Evolutionary conservation across 305 asterid species (phyloP).

Genomic region (Rubia peregrina): DNA sequence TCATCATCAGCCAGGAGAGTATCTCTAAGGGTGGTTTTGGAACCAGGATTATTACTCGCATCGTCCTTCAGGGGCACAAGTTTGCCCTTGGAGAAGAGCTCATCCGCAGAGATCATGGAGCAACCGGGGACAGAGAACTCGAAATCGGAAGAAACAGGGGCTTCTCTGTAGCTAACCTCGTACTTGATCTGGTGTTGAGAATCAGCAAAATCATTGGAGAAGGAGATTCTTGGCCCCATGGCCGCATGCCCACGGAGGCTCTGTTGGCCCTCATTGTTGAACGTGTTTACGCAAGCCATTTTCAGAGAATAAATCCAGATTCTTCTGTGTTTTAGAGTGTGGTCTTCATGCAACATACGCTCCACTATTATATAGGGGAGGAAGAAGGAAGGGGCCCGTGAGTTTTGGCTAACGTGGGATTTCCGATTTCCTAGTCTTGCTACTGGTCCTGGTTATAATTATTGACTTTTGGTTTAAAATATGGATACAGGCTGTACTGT

Average conservation of each 20-base stretch:
- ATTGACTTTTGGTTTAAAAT: not conserved
- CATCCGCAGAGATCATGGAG: constrained; percentile 66
- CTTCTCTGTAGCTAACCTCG: constrained; percentile 63
- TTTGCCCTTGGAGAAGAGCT: constrained; percentile 68
- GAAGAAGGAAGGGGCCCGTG: not conserved
- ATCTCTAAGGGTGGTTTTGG: constrained; percentile 47
- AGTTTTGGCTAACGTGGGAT: not conserved
- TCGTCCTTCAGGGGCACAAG: constrained; percentile 45
- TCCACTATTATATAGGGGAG: constrained; percentile 8
- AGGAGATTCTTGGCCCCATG: constrained; percentile 78
- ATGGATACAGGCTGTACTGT: constrained; percentile 7
- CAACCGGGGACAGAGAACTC: constrained; percentile 46
- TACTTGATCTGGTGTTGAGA: constrained; percentile 44
- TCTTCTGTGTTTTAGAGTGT: not conserved
- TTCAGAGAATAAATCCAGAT: not conserved
- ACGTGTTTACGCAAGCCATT: constrained; percentile 76
- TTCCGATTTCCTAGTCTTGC: not conserved
- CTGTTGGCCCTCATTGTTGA: constrained; percentile 55
- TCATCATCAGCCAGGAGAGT: constrained; percentile 61
- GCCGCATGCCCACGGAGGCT: constrained; percentile 28
- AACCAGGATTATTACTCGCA: constrained; percentile 15
- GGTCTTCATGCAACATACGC: not conserved
- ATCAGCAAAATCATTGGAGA: constrained; percentile 75
- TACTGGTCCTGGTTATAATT: not conserved
- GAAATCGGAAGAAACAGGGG: constrained; percentile 85